Conservation (phyloP, 2,329 filamentous ascomycete species). For the Leptosphaerulina australis region DNA sequence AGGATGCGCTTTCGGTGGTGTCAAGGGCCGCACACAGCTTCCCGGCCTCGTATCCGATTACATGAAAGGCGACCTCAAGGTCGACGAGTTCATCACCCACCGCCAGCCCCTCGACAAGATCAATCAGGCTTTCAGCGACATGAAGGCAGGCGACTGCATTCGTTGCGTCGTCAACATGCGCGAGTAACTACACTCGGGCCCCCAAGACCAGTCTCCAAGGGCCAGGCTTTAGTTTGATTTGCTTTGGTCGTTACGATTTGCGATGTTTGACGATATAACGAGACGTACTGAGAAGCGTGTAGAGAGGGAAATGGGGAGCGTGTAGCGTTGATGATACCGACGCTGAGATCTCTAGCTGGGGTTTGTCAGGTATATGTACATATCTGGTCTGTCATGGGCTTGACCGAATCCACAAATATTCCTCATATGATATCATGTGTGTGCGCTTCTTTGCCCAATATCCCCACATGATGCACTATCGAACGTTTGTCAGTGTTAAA, state of each 20-base stretch:
- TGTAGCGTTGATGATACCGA: slow-evolving; percentile 7
- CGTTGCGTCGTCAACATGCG: slow-evolving; percentile 82
- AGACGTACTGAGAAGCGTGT: background rate
- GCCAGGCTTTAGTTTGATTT: slow-evolving; percentile 5
- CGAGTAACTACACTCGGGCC: slow-evolving; percentile 33
- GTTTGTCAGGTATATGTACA: background rate
- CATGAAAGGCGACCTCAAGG: slow-evolving; percentile 87
- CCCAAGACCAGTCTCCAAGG: slow-evolving; percentile 6
- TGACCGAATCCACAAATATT: background rate
- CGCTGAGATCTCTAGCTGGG: background rate
- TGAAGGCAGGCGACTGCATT: slow-evolving; percentile 97
- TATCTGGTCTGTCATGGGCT: background rate
- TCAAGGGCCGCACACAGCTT: slow-evolving; percentile 95
- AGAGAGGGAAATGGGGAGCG: background rate
- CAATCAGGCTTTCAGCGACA: slow-evolving; percentile 87
- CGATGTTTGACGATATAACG: slow-evolving; percentile 2
- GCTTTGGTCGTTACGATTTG: background rate
- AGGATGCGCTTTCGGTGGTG: slow-evolving; percentile 95
- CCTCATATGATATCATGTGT: too few relatives aligned
- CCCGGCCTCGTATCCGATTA: slow-evolving; percentile 88
- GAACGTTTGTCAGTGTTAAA: too few relatives aligned
- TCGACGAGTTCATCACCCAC: slow-evolving; percentile 99
- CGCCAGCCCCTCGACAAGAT: slow-evolving; percentile 81
- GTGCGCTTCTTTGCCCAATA: too few relatives aligned
- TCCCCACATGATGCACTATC: too few relatives aligned